Conservation (phyloP, 192 early-diverging fungal species). For the Umbelopsis sp. region DNA sequence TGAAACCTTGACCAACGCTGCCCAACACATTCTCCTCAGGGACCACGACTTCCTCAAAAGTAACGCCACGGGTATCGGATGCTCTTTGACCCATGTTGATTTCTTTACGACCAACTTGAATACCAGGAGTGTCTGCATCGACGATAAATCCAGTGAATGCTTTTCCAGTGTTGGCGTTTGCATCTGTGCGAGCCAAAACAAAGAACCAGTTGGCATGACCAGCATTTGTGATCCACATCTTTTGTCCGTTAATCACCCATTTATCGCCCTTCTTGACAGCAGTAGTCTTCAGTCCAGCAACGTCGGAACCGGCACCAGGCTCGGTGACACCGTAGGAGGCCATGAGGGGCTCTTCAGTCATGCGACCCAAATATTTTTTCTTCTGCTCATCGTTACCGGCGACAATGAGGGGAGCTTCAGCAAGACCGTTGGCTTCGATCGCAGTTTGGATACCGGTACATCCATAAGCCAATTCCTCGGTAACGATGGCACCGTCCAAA, state of each 20-base stretch:
- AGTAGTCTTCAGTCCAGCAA: slow-evolving; percentile 68
- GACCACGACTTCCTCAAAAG: slow-evolving; percentile 81
- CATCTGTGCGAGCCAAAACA: slow-evolving; percentile 88
- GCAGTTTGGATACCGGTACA: slow-evolving; percentile 93
- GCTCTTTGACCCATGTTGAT: slow-evolving; percentile 97
- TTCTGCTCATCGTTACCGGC: slow-evolving; percentile 88
- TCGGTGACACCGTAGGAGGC: slow-evolving; percentile 91
- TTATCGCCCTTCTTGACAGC: slow-evolving; percentile 79
- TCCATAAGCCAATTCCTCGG: slow-evolving; percentile 91
- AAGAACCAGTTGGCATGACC: slow-evolving; percentile 98
- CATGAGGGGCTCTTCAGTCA: slow-evolving; percentile 96
- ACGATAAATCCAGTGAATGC: slow-evolving; percentile 97
- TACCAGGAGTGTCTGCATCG: slow-evolving; percentile 86
- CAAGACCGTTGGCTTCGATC: slow-evolving; percentile 94
- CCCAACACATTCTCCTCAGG: slow-evolving; percentile 81
- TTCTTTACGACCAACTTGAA: slow-evolving; percentile 92
- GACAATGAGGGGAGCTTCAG: slow-evolving; percentile 87
- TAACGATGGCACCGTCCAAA: slow-evolving; percentile 82
- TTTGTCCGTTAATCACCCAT: slow-evolving; percentile 84
- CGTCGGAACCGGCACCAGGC: slow-evolving; percentile 78
- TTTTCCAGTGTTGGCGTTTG: slow-evolving; percentile 72
- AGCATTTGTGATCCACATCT: slow-evolving; percentile 99
- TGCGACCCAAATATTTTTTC: slow-evolving; percentile 96
- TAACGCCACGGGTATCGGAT: slow-evolving; percentile 88
- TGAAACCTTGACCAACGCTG: slow-evolving; percentile 84